Percentiles rank a stretch among this genome's conserved stretches.
phyloP scores from a whole-genome alignment of 257 asterid species.

The Solanum peruvianum region DNA sequence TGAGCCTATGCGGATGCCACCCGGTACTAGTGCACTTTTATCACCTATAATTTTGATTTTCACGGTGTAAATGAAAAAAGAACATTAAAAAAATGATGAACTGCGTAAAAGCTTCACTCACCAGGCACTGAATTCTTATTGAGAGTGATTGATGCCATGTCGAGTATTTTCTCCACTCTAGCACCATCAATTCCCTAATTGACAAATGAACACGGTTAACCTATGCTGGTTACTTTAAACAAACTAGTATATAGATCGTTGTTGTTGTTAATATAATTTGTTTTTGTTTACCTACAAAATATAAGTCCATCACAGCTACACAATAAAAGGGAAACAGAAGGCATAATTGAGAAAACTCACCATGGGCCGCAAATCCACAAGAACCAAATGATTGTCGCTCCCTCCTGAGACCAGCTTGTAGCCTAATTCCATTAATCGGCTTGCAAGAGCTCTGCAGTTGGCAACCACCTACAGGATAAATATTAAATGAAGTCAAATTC shows the following conservation, averaged over 20 bases:
- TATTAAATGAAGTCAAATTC: neutral
- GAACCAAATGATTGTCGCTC: slow-evolving; percentile 94
- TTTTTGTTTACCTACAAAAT: neutral
- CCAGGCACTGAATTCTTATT: slow-evolving; percentile 97
- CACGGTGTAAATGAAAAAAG: neutral
- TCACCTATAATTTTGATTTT: slow-evolving; percentile 37
- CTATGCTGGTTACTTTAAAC: neutral
- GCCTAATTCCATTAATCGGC: slow-evolving; percentile 63
- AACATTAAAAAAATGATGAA: neutral
- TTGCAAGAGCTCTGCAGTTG: slow-evolving; percentile 85
- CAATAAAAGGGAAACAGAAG: neutral
- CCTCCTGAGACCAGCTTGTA: slow-evolving; percentile 90
- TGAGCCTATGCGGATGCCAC: slow-evolving; percentile 88
- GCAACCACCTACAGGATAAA: slow-evolving; percentile 49
- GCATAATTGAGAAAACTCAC: slow-evolving; percentile 23
- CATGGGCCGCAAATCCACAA: slow-evolving; percentile 86
- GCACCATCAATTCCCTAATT: slow-evolving; percentile 89
- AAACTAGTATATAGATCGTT: neutral
- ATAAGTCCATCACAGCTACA: neutral
- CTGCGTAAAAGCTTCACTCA: slow-evolving; percentile 10
- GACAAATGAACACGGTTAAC: neutral
- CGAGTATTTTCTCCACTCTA: slow-evolving; percentile 85
- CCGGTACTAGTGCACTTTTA: slow-evolving; percentile 86
- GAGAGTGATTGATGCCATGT: slow-evolving; percentile 89
- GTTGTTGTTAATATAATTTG: neutral